phyloP scores from a whole-genome alignment of 108 stramenopile genomes.

The Aurantiochytrium sp. region DNA sequence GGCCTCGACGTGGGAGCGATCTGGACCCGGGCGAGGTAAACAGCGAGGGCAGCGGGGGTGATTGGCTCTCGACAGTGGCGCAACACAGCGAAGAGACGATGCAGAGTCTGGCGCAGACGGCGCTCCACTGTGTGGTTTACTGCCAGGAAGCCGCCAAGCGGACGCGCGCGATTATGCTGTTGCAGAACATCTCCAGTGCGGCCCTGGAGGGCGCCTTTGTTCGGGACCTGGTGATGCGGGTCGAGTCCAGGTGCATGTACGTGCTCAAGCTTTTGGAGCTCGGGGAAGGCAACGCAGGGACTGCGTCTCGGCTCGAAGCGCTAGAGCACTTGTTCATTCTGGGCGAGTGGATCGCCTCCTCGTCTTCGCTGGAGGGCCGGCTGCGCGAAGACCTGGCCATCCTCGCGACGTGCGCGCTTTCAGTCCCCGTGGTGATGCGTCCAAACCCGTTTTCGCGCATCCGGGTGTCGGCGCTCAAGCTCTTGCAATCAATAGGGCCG shows the following conservation, averaged over 20 bases:
- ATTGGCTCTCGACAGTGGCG: neutral
- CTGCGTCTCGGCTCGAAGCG: neutral
- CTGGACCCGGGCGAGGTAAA: no score
- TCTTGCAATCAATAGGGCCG: neutral
- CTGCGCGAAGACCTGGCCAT: neutral
- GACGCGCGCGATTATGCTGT: neutral
- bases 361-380: neutral
- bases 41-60: neutral
- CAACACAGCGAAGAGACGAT: neutral
- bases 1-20: no score
- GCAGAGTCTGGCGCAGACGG: neutral
- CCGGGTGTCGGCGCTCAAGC: neutral
- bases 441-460: neutral
- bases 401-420: neutral
- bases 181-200: neutral
- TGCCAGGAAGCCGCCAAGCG: neutral
- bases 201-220: neutral
- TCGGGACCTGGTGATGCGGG: neutral
- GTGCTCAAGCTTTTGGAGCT: neutral
- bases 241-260: neutral
- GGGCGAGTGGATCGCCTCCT: neutral
- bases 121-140: neutral
- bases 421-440: neutral
- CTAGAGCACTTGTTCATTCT: conserved; percentile 1
- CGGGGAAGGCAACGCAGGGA: neutral